These are phyloP conservation scores for Peltaster fructicola DNA, from an alignment of 2,329 filamentous ascomycete genomes.

Conservation along the genomic window DNA sequence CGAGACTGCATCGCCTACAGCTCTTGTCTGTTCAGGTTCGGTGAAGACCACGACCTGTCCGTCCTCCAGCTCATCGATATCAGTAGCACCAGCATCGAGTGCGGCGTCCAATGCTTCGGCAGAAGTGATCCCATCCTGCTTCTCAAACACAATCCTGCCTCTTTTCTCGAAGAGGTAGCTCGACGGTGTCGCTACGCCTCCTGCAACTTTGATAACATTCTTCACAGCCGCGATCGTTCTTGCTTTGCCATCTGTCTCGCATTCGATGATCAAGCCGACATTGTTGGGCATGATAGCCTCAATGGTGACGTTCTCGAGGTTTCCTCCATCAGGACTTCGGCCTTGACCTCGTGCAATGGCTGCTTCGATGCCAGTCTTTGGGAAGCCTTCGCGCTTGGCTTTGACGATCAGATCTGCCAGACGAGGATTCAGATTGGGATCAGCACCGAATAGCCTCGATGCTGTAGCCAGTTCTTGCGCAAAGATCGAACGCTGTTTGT, in stretches of 20 bases:
- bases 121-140: slow-evolving; percentile 36
- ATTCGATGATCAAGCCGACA: slow-evolving; percentile 63
- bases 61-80: slow-evolving; percentile 51
- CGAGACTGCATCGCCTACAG: slow-evolving; percentile 46
- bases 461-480: slow-evolving; percentile 56
- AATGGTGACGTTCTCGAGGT: slow-evolving; percentile 59
- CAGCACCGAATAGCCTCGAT: slow-evolving; percentile 62
- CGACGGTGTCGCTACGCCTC: slow-evolving; percentile 54
- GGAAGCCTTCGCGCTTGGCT: slow-evolving; percentile 73
- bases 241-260: slow-evolving; percentile 65
- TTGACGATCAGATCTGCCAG: slow-evolving; percentile 54
- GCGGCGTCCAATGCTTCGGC: slow-evolving; percentile 65
- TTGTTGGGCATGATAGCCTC: slow-evolving; percentile 65
- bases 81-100: slow-evolving; percentile 67
- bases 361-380: slow-evolving; percentile 67
- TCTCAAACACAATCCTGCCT: slow-evolving; percentile 55
- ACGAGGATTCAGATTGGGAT: slow-evolving; percentile 56
- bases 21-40: slow-evolving; percentile 45
- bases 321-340: slow-evolving; percentile 52
- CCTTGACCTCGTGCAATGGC: slow-evolving; percentile 84
- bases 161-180: slow-evolving; percentile 72
- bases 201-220: slow-evolving; percentile 49
- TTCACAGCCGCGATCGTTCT: slow-evolving; percentile 59
- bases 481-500: slow-evolving; percentile 48
- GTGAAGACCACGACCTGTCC: slow-evolving; percentile 55